Evolutionary conservation across 2,329 filamentous ascomycete species (phyloP).

Genomic region (Domatiomyces catenatus): DNA sequence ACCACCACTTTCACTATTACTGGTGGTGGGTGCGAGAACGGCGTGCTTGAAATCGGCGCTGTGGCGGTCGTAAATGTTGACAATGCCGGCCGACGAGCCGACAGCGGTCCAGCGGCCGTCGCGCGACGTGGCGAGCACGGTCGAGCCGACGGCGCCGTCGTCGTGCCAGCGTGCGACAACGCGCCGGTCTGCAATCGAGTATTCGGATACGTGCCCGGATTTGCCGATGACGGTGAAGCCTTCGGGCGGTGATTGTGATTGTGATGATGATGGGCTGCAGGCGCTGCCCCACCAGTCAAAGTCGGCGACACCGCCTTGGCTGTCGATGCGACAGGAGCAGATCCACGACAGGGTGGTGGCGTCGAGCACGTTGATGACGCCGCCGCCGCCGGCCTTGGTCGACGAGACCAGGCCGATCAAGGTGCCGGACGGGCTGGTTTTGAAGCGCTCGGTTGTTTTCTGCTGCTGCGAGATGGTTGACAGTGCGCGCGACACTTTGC

Average conservation of each 20-base stretch:
- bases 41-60: not conserved
- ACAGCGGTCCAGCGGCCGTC: slow-evolving; percentile 79
- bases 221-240: slow-evolving; percentile 72
- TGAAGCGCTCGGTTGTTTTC: slow-evolving; percentile 80
- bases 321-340: slow-evolving; percentile 65
- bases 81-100: slow-evolving; percentile 71
- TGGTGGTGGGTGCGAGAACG: not conserved
- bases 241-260: slow-evolving; percentile 33
- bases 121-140: slow-evolving; percentile 52
- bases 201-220: slow-evolving; percentile 83
- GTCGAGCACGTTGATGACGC: slow-evolving; percentile 72
- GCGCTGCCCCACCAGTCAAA: slow-evolving; percentile 83
- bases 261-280: slow-evolving; percentile 24
- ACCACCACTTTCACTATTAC: slow-evolving; percentile 13
- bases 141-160: slow-evolving; percentile 75
- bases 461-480: slow-evolving; percentile 44
- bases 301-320: slow-evolving; percentile 69
- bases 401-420: slow-evolving; percentile 74
- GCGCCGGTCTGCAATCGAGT: slow-evolving; percentile 51
- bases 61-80: slow-evolving; percentile 79
- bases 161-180: slow-evolving; percentile 77
- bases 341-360: slow-evolving; percentile 75
- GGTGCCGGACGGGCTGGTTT: slow-evolving; percentile 67
- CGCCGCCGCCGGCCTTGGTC: slow-evolving; percentile 70
- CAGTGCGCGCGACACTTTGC: slow-evolving; percentile 63